Base-by-base conservation (phyloP, 2,329 filamentous ascomycete species). In the Pyrenophora graminea region DNA sequence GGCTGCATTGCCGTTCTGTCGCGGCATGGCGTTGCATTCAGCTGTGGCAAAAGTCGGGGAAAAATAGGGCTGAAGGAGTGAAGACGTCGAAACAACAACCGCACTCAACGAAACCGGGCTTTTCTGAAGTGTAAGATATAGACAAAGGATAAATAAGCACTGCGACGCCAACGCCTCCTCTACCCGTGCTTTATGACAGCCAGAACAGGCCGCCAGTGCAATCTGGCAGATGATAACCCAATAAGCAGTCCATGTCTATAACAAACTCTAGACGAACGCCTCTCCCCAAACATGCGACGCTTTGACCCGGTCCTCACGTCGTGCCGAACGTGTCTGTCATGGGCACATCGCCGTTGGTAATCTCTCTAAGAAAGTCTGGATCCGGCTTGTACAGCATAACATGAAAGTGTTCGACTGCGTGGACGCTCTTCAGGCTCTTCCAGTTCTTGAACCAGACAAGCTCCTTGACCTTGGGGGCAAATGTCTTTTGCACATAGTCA, bases 331-430 rank as follows among this genome's bases (percentile, higher is more conserved):
- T 67, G 23, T 66, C 61, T 3, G 62, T 65, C 66, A 89, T 78
- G 2, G 90, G 85, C 38, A 88, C 78, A 75, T 96, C 91, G 10
- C 86, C 87, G 32, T 84, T 77, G 5, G 91, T 96, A 55, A 96
- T 80, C 48, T 84, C 76, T 44, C 77, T 76, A 39, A 96, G 74
- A 60, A 95, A 90, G 3, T 77, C 80, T 33, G 79, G 77, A 62
- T 93, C 86, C 1, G 91, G 87, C 61, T 90, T 80, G 70, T 87
- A 89, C 46, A 97, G 78, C 91, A 97, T 91, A 67, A 97, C 87
- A 73, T 97, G 93, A 68, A 97, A 94, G 71, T 97, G 93, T 78
- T 97, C 92, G 9, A 97, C 84, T 1, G 89, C 85, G 63, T 91
- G 85, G 23, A 97, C 84, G 19, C 88, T 94, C 77, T 96, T 96